Conservation (phyloP, 1,284 basidiomycete genomes). For the Phylloporus sp. region DNA sequence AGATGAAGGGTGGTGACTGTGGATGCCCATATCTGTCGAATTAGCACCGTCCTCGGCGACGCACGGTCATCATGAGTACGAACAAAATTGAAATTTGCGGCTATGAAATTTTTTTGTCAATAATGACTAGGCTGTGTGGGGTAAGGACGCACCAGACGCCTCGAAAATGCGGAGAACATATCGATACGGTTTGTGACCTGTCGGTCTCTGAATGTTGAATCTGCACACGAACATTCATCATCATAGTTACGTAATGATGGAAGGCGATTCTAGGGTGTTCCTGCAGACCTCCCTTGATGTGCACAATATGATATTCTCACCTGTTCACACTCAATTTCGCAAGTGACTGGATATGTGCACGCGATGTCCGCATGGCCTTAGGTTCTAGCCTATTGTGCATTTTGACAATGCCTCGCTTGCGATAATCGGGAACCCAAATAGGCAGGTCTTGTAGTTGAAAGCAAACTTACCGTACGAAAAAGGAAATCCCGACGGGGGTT, state of each 20-base stretch:
- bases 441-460: constrained; percentile 16
- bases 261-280: not conserved
- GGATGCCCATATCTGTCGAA: not conserved
- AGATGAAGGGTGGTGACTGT: constrained; percentile 66
- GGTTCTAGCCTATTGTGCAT: not conserved
- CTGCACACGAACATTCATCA: not conserved
- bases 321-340: not conserved
- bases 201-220: no score
- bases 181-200: not conserved
- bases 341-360: constrained; percentile 6
- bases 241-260: not conserved
- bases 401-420: not conserved
- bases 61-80: constrained; percentile 25
- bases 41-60: constrained; percentile 13
- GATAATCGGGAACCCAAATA: constrained; percentile 15
- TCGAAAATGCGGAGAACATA: constrained; percentile 39
- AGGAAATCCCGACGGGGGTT: not conserved
- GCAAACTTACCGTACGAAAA: not conserved
- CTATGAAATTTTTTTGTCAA: constrained; percentile 36
- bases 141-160: constrained; percentile 30
- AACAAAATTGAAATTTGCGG: constrained; percentile 72
- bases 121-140: constrained; percentile 3
- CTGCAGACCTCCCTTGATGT: not conserved
- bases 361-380: constrained; percentile 8
- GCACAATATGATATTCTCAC: not conserved